Evolutionary conservation across 805 yeast species (phyloP), one percentile per base, ranked within the genome.

Genomic region (Candida peoriensis): DNA sequence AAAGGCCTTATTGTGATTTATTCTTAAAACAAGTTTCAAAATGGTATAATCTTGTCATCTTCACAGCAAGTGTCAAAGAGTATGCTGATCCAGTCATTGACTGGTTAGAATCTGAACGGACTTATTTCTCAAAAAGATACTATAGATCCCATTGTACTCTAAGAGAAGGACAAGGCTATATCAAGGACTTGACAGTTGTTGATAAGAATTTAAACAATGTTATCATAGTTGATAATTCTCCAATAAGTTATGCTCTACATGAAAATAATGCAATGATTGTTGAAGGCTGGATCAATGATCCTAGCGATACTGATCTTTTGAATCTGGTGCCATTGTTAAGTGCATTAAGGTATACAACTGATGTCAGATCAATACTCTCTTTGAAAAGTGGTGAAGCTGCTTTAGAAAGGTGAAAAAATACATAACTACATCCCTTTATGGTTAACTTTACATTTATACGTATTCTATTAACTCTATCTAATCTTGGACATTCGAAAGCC

Each of bases 261-360:
- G 85, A 78, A 39, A 80, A 80, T 46, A 93, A 93, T 52, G 98
- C 96, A 2, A 81, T 93, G 16, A 78, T 82, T 63, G 87, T 93
- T 6, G 96, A 89, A 60, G 97, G 98, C 30, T 93, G 98, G 98
- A 87, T 93, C 43, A 86, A 84, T 53, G 98, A 93, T 59, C 95
- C 94, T n/a, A 74, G 81, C 24, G 98, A 93, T 54, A 66, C 79
- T 16, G 95, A 87, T 50, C 63, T 93, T 39, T 64, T 93, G 58
- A 79, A 87, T 48, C 61, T 93, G 34, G 58, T 93, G 28, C 97
- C 98, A 2, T 62, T 93, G 52, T 61, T 87, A 28, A 74, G 78
- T 49, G 80, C 90, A 19, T 60, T 93, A 50, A 69, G 95, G 38
- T 74, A 76, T 43, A 78, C 90, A 19, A 78, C 87, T 8, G 98